Evolutionary conservation across 1,284 basidiomycete genomes (phyloP).

Genomic region (Polyporus tsugae): DNA sequence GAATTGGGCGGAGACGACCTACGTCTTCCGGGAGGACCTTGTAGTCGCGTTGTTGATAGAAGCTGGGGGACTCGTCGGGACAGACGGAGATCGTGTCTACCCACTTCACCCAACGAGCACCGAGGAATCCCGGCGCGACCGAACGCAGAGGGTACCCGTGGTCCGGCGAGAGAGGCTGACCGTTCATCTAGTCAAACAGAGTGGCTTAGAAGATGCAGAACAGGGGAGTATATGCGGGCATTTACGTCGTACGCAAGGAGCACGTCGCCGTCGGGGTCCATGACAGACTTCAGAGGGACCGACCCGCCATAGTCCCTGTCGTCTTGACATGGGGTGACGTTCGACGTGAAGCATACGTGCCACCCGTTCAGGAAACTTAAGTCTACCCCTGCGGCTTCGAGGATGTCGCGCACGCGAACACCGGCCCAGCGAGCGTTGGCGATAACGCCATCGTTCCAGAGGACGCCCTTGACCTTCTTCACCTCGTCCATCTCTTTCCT

Average conservation of each 20-base stretch:
- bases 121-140: constrained; percentile 74
- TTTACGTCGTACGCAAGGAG: constrained; percentile 70
- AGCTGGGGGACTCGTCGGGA: constrained; percentile 64
- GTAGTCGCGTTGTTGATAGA: constrained; percentile 75
- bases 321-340: constrained; percentile 67
- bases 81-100: constrained; percentile 67
- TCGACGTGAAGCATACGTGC: constrained; percentile 71
- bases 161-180: constrained; percentile 61
- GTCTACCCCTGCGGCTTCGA: constrained; percentile 52
- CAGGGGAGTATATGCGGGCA: background rate
- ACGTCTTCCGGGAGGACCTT: constrained; percentile 69
- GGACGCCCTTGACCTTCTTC: constrained; percentile 54
- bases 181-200: constrained; percentile 65
- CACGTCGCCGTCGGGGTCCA: constrained; percentile 57
- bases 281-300: constrained; percentile 59
- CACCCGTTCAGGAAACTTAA: constrained; percentile 38
- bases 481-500: constrained; percentile 70
- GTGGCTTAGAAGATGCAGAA: background rate
- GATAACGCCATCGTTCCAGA: constrained; percentile 70
- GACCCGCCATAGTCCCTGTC: constrained; percentile 69
- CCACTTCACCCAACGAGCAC: constrained; percentile 85
- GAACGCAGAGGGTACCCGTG: constrained; percentile 78
- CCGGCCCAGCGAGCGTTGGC: constrained; percentile 72
- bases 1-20: constrained; percentile 22
- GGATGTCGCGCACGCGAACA: constrained; percentile 59